phyloP scores from a whole-genome alignment of 192 early-diverging fungal species.

The Kickxella alabastrina region DNA sequence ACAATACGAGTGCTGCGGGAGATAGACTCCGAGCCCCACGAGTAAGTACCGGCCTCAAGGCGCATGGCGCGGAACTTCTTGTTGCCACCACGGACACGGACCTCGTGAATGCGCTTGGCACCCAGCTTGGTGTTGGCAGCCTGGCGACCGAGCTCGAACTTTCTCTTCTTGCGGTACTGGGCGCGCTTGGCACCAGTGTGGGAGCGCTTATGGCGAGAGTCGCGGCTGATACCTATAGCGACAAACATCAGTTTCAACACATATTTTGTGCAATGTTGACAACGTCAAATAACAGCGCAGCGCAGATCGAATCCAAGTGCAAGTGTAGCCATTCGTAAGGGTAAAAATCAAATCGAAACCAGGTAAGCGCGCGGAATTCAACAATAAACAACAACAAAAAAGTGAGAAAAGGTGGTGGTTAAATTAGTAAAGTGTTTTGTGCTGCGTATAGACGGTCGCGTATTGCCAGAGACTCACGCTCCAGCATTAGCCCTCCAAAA shows the following conservation, averaged over 20 bases:
- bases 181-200: conserved; percentile 98
- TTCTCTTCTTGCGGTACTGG: conserved; percentile 99
- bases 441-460: no score
- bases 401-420: no score
- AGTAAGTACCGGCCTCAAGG: conserved; percentile 94
- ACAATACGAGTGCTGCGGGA: conserved; percentile 96
- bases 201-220: conserved; percentile 98
- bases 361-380: no score
- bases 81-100: conserved; percentile 99
- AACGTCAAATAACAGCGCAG: no score
- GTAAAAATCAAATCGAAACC: no score
- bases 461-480: no score
- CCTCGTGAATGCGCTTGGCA: conserved; percentile 90
- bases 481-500: no score
- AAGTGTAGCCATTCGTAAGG: no score
- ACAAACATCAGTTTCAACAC: conserved; percentile 4
- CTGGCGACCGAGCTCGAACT: conserved; percentile 99
- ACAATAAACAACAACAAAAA: no score
- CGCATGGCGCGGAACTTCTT: conserved; percentile 97
- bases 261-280: no score
- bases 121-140: conserved; percentile 97
- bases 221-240: conserved; percentile 92
- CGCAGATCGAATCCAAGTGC: no score
- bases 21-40: conserved; percentile 93
- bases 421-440: no score